These are phyloP conservation scores for Adansonia madagascariensis DNA, from an alignment of 441 rosid genomes.

Conservation along the genomic window DNA sequence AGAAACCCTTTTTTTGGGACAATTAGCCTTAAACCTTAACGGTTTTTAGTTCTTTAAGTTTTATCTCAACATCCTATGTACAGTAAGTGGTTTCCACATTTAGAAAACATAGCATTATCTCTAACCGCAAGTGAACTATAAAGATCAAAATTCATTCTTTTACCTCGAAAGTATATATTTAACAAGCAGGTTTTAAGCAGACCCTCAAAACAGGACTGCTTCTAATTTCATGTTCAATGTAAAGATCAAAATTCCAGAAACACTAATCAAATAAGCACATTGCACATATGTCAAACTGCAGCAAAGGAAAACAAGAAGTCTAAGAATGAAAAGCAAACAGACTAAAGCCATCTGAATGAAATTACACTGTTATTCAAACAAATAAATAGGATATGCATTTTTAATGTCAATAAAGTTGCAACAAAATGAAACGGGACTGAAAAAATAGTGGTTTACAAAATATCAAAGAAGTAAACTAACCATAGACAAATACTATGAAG, in stretches of 20 bases:
- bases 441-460: slow-evolving; percentile 2
- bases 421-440: neutral
- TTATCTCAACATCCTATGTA: neutral
- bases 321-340: neutral
- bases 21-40: neutral
- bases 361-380: neutral
- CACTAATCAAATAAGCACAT: neutral
- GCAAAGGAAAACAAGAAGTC: neutral
- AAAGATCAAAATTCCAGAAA: neutral
- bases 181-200: neutral
- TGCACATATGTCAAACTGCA: neutral
- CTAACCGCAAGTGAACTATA: neutral
- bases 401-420: neutral
- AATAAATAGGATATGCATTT: slow-evolving; percentile 12
- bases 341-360: neutral
- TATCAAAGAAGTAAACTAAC: neutral
- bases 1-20: neutral
- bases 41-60: neutral
- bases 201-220: neutral
- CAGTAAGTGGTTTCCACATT: neutral
- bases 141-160: slow-evolving; percentile 14
- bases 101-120: slow-evolving; percentile 2
- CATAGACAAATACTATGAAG: slow-evolving; percentile 4
- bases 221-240: slow-evolving; percentile 7
- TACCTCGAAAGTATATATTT: neutral